Evolutionary conservation across 305 asterid species (phyloP), one percentile per base, ranked within the genome.

Genomic region (Salvia sclarea): DNA sequence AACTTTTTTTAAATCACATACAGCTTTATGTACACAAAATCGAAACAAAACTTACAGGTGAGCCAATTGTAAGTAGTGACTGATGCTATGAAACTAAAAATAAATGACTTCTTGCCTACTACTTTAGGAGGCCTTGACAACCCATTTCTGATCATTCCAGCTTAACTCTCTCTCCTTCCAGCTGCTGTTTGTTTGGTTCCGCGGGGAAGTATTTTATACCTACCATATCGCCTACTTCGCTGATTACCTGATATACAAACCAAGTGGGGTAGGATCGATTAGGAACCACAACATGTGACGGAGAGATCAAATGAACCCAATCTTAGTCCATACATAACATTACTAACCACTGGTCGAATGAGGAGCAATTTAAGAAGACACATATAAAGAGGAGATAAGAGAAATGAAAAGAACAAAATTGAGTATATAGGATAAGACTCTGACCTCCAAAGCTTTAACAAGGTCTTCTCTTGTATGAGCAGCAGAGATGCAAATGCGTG

Each of bases 401-500:
- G 56, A 40, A 35, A 64, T 3, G 24, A 5, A 54, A 17, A 61
- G 4, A 35, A 10, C 11, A 40, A 53, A 24, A 14, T 18, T 17
- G 57, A 72, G 7, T 14, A 55, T 14, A 20, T 3, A 38, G 53
- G 30, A 17, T 57, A 43, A 40, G 44, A 56, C 8, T 13, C 75
- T 66, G 33, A 90, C 98, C 90, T 90, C 92, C 58, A 90, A 79
- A 69, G 96, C 98, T 84, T 77, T 83, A 66, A 82, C 20, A 74
- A 92, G 96, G 83, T 92, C 97, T 82, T 92, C 96, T 82, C 95
- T 83, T 53, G 96, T 50, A 74, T 91, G 98, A 78, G 97, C 81
- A 68, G 97, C 99, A 61, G 99, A 94, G 54, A 94, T 88, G 81
- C 98, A 94, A 64, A 94, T 91, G 37, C 99, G 96, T 3, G 97